phyloP scores from a whole-genome alignment of 441 rosid species.

The Omphalea diandra region DNA sequence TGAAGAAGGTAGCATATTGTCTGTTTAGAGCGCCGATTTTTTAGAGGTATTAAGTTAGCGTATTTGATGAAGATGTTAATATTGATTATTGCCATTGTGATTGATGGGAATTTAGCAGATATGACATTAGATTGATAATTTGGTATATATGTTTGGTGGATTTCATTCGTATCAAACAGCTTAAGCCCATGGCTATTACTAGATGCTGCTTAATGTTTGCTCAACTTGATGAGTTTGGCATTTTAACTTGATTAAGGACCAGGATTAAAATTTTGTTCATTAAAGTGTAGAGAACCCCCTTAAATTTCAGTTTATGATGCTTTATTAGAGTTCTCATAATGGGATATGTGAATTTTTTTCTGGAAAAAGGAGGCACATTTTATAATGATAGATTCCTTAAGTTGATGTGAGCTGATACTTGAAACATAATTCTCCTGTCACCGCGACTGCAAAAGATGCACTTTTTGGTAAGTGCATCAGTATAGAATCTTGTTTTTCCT shows the following conservation, averaged over 20 bases:
- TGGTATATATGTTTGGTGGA: neutral
- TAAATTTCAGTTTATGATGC: neutral
- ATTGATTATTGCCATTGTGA: neutral
- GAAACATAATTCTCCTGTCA: neutral
- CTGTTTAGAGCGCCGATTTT: too few species aligned
- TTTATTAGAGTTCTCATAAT: neutral
- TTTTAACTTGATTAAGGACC: slow-evolving; percentile 7
- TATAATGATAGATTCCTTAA: too few species aligned
- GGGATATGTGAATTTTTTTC: neutral
- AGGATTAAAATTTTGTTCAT: neutral
- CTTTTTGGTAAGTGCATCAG: neutral
- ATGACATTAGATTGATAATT: neutral
- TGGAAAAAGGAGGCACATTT: neutral
- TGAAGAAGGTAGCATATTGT: neutral
- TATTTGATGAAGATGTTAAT: neutral
- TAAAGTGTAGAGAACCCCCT: slow-evolving; percentile 1
- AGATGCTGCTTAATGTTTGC: neutral
- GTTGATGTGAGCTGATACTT: neutral
- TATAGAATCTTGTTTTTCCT: neutral
- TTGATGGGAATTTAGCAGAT: slow-evolving; percentile 1
- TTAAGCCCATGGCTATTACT: neutral
- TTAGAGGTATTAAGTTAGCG: neutral
- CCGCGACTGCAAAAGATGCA: neutral
- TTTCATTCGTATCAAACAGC: neutral
- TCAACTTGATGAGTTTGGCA: neutral